Base-by-base conservation (phyloP, 345 rosid genomes). In the Murraya koenigii region DNA sequence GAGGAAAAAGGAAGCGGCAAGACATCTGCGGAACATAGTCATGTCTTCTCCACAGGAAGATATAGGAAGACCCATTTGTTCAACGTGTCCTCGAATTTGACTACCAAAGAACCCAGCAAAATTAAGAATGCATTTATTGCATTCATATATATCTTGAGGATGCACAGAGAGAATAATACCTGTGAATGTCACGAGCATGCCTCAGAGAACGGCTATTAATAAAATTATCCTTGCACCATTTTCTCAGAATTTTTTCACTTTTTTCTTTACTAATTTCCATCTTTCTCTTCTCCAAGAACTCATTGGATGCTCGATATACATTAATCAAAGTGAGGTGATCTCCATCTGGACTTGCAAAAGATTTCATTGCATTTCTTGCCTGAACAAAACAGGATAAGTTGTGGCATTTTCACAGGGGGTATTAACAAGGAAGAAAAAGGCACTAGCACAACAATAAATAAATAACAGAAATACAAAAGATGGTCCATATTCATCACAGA, bases 151-250 rank as follows among this genome's bases (percentile, higher is more conserved):
- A 44, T 41, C 8, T 30, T 28, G 38, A 41, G 44, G 47, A 41
- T 75, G 47, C 77, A 69, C 6, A 72, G 19, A 77, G 44, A 66
- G 69, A 54, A 62, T 23, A 20, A 56, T 59, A 95, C 99, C 96
- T 87, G 86, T 88, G 92, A 66, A 87, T 86, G 80, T 93, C 94
- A 13, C 90, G 92, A n/a, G 99, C 96, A 84, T 92, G 93, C 82
- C 86, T 88, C 69, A 95, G 76, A 63, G 98, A 87, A 68, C 98
- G 93, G 80, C 84, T 74, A 75, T 91, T 95, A 59, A 95, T 86
- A 63, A 86, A 93, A 81, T 93, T 93, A 49, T 88, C 96, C 85
- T 82, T 93, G 78, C 99, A 95, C 99, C 99, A 95, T 85, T 93
- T 92, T 75, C 88, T 88, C 75, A 90, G 36, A 81, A 85, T 47